Percentiles rank a stretch among this genome's conserved stretches.
These are phyloP conservation scores for Ustilaginoidea virens DNA, from an alignment of 2,329 filamentous ascomycete genomes.

Conservation along the genomic window DNA sequence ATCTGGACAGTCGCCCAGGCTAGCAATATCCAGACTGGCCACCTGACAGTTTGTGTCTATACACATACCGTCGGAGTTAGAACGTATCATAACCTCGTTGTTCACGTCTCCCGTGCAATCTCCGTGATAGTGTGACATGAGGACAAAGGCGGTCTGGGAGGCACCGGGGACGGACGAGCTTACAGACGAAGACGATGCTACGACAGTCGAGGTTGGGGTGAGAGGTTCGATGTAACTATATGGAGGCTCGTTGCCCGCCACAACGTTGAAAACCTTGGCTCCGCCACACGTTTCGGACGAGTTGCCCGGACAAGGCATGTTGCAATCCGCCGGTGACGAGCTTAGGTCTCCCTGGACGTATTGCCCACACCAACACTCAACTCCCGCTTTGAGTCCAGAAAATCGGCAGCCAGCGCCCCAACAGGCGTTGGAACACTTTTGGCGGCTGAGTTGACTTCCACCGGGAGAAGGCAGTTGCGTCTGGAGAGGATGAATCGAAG, in stretches of 20 bases:
- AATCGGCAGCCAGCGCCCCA: not conserved
- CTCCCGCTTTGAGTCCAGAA: not conserved
- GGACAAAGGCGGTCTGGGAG: not conserved
- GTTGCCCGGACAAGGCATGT: slow-evolving; percentile 1
- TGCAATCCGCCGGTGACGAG: not conserved
- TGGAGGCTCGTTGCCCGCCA: slow-evolving; percentile 1
- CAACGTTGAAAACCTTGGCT: not conserved
- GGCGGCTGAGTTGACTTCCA: slow-evolving; percentile 1
- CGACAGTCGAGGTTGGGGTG: not conserved
- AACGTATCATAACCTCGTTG: not conserved
- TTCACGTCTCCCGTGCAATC: not conserved
- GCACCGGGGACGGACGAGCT: not conserved
- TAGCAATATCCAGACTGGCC: not conserved
- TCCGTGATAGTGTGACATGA: slow-evolving; percentile 1
- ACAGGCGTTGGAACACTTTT: not conserved
- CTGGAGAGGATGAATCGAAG: not conserved
- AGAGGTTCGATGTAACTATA: not conserved
- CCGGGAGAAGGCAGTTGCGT: not conserved
- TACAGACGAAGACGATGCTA: not conserved
- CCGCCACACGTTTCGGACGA: not conserved
- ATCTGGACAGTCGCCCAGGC: not conserved
- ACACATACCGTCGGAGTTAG: slow-evolving; percentile 1
- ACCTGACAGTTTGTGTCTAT: slow-evolving; percentile 2
- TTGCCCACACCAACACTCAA: slow-evolving; percentile 1
- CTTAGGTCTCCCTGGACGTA: not conserved